Percentiles rank a stretch among this genome's conserved stretches.
Conservation (phyloP, 2,329 filamentous ascomycete genomes). For the Calonectria pseudoreteaudii region DNA sequence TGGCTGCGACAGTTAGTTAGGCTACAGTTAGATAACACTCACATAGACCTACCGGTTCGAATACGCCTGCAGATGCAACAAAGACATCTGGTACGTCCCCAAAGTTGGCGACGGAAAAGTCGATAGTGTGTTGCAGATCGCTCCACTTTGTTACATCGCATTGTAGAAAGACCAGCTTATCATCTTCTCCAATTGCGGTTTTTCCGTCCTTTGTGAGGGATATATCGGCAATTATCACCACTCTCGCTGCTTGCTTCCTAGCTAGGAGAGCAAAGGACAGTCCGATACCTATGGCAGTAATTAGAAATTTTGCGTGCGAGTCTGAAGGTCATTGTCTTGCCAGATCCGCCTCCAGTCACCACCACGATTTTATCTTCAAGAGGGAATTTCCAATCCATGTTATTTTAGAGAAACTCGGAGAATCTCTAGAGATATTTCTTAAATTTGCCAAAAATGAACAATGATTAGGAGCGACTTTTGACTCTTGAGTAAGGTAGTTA, state of each 20-base stretch:
- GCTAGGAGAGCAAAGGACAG: slow-evolving; percentile 10
- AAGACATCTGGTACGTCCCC: slow-evolving; percentile 19
- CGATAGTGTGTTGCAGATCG: slow-evolving; percentile 7
- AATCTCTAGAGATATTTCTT: background rate
- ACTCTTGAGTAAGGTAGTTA: background rate
- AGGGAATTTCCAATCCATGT: slow-evolving; percentile 12
- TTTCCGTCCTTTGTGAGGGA: background rate
- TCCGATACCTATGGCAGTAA: background rate
- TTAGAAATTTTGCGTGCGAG: background rate
- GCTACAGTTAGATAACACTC: background rate
- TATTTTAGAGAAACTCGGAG: background rate
- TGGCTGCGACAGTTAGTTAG: background rate
- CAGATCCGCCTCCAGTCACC: slow-evolving; percentile 19
- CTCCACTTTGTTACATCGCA: slow-evolving; percentile 22
- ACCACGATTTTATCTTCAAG: slow-evolving; percentile 8
- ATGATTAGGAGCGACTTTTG: background rate
- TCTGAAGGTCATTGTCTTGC: background rate
- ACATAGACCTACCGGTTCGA: slow-evolving; percentile 4
- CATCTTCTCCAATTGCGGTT: background rate
- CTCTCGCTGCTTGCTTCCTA: background rate
- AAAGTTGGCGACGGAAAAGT: background rate
- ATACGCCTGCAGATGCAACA: slow-evolving; percentile 19
- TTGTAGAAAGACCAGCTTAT: background rate
- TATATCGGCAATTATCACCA: slow-evolving; percentile 19
- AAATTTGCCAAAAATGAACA: background rate